Percentiles rank a stretch among this genome's conserved stretches.
Conservation (phyloP, 1,139 yeast species). For the Zygosaccharomyces pseudobailii region DNA sequence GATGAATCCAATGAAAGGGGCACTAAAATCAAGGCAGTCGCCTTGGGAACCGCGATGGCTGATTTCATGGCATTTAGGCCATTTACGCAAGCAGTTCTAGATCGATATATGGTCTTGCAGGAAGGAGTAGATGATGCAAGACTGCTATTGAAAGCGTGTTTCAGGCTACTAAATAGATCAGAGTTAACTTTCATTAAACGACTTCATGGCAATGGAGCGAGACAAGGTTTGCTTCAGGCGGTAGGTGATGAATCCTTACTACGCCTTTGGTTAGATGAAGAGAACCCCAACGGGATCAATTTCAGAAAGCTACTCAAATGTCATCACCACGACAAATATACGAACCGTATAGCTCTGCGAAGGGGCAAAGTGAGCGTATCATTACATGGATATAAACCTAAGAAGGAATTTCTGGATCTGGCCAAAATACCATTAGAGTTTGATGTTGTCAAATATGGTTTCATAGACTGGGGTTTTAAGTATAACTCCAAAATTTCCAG, state of each 20-base stretch:
- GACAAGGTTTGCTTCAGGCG: conserved; percentile 22
- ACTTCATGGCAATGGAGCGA: conserved; percentile 13
- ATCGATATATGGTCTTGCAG: conserved; percentile 41
- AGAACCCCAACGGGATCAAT: conserved; percentile 9
- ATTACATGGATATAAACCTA: conserved; percentile 17
- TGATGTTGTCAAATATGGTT: conserved; percentile 17
- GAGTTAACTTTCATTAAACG: conserved; percentile 20
- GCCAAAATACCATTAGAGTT: conserved; percentile 21
- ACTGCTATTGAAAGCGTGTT: conserved; percentile 20
- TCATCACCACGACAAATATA: conserved; percentile 16
- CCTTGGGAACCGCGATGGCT: conserved; percentile 47
- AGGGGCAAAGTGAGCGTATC: conserved; percentile 17
- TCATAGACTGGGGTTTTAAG: conserved; percentile 16
- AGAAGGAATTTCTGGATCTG: conserved; percentile 13
- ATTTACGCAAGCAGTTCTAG: conserved; percentile 39
- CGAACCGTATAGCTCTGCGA: conserved; percentile 20
- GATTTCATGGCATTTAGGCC: conserved; percentile 43
- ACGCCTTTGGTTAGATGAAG: conserved; percentile 13
- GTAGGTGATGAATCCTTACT: conserved; percentile 17
- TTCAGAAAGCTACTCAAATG: conserved; percentile 14
- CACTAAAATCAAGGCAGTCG: conserved; percentile 27
- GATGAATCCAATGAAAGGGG: conserved; percentile 28
- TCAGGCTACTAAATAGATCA: conserved; percentile 25
- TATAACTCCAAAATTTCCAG: conserved; percentile 18
- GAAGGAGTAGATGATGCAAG: conserved; percentile 5